These are phyloP conservation scores for Pichia thaimueangensis DNA, from an alignment of 805 yeast species.

Conservation along the genomic window DNA sequence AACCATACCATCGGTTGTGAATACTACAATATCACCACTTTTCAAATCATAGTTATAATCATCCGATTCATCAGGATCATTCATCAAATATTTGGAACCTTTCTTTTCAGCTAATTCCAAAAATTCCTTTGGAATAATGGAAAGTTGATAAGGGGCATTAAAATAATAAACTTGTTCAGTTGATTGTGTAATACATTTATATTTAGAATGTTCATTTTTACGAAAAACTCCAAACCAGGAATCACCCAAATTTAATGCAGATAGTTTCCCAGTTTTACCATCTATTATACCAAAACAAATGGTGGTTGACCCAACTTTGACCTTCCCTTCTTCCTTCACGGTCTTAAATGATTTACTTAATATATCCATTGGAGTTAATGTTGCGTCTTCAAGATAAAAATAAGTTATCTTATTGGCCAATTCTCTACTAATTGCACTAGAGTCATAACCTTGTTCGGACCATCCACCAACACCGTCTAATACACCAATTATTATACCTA, in stretches of 20 bases:
- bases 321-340: constrained; percentile 48
- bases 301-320: constrained; percentile 90
- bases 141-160: constrained; percentile 88
- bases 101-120: constrained; percentile 45
- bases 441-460: constrained; percentile 87
- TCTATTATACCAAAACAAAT: constrained; percentile 76
- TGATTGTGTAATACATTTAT: constrained; percentile 55
- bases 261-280: constrained; percentile 43
- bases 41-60: constrained; percentile 57
- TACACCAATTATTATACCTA: constrained; percentile 60
- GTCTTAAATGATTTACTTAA: constrained; percentile 51
- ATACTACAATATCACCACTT: constrained; percentile 68
- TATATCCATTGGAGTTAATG: constrained; percentile 39
- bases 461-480: constrained; percentile 99
- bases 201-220: constrained; percentile 19
- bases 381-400: constrained; percentile 22
- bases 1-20: constrained; percentile 91
- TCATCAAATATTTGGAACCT: constrained; percentile 62
- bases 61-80: constrained; percentile 65
- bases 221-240: constrained; percentile 91
- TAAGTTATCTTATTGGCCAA: constrained; percentile 53
- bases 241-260: constrained; percentile 83
- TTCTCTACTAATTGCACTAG: constrained; percentile 80
- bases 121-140: constrained; percentile 68
- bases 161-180: constrained; percentile 77